Conservation (phyloP, 2,329 filamentous ascomycete genomes). For the Cladosporium sphaerospermum region DNA sequence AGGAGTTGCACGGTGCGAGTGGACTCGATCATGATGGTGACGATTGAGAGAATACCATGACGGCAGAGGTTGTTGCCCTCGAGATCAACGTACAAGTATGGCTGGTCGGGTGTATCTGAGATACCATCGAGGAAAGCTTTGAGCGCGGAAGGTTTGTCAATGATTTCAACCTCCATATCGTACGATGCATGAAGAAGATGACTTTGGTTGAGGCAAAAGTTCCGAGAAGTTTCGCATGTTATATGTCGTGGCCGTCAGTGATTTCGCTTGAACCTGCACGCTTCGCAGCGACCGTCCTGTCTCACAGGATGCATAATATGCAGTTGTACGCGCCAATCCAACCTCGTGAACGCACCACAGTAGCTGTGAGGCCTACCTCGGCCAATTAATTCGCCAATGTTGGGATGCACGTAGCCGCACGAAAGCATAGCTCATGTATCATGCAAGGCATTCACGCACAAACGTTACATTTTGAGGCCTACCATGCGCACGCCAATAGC, state of each 20-base stretch:
- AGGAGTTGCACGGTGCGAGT: constrained; percentile 36
- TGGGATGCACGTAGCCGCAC: neutral
- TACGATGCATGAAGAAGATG: neutral
- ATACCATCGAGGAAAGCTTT: neutral
- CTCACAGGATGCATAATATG: too few species aligned
- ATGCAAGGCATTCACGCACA: neutral
- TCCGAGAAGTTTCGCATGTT: neutral
- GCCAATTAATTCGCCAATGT: too few species aligned
- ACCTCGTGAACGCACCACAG: too few species aligned
- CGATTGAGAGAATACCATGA: neutral
- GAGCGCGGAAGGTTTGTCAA: neutral
- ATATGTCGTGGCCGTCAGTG: too few species aligned
- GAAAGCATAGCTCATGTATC: neutral
- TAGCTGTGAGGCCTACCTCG: too few species aligned
- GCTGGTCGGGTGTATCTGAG: neutral
- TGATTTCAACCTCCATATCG: neutral
- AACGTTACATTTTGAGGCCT: neutral
- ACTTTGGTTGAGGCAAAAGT: neutral
- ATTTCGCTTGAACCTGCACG: too few species aligned
- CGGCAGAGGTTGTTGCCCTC: neutral
- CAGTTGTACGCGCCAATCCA: too few species aligned
- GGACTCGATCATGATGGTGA: neutral
- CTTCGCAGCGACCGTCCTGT: too few species aligned
- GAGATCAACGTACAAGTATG: neutral
- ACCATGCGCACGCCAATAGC: neutral